These are phyloP conservation scores for Aspergillus fumigatus DNA, from an alignment of 2,329 filamentous ascomycete genomes.

Conservation along the genomic window DNA sequence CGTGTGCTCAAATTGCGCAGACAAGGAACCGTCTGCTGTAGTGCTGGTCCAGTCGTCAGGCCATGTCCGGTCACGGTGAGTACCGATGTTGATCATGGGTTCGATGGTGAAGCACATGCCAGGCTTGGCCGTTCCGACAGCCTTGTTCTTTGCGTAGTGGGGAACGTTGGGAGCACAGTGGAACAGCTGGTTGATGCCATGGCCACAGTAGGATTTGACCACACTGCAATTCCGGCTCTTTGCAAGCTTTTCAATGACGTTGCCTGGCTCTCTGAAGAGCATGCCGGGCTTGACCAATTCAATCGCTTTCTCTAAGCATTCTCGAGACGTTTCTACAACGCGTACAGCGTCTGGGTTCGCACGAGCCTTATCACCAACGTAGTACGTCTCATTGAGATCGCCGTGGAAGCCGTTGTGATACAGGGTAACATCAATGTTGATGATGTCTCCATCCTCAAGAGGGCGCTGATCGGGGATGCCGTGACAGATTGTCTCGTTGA, in stretches of 20 bases:
- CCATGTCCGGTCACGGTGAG: slow-evolving; percentile 91
- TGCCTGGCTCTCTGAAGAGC: slow-evolving; percentile 87
- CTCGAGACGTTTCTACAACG: slow-evolving; percentile 83
- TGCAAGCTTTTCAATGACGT: slow-evolving; percentile 91
- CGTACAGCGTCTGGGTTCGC: slow-evolving; percentile 81
- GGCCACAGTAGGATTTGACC: slow-evolving; percentile 92
- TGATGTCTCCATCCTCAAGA: slow-evolving; percentile 85
- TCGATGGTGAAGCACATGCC: slow-evolving; percentile 99
- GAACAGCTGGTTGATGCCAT: slow-evolving; percentile 91
- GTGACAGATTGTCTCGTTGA: slow-evolving; percentile 98
- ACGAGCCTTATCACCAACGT: slow-evolving; percentile 83
- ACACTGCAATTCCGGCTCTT: slow-evolving; percentile 82
- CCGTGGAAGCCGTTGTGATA: slow-evolving; percentile 95
- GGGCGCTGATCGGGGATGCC: slow-evolving; percentile 90
- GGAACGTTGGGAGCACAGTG: slow-evolving; percentile 91
- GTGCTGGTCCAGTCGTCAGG: slow-evolving; percentile 98
- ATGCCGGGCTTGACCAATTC: slow-evolving; percentile 89
- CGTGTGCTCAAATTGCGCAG: slow-evolving; percentile 93
- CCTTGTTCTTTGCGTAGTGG: slow-evolving; percentile 98
- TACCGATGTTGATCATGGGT: slow-evolving; percentile 93
- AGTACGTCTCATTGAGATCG: slow-evolving; percentile 98
- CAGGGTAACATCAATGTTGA: slow-evolving; percentile 93
- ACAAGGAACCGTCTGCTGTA: slow-evolving; percentile 81
- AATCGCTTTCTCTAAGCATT: slow-evolving; percentile 88
- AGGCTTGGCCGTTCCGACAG: slow-evolving; percentile 85